These are phyloP conservation scores for Zygotorulaspora sp. DNA, from an alignment of 805 yeast genomes.

Conservation along the genomic window DNA sequence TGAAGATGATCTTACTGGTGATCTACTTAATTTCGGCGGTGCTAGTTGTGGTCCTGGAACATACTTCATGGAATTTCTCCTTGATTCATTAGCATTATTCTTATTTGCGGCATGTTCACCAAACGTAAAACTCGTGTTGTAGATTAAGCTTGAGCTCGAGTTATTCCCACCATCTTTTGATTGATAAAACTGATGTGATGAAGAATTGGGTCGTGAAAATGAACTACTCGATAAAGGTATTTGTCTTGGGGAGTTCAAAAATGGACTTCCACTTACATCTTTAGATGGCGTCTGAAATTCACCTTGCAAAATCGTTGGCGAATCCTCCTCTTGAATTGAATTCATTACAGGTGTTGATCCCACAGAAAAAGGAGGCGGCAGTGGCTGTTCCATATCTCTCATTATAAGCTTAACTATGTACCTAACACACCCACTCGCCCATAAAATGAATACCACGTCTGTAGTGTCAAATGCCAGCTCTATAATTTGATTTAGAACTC, in stretches of 20 bases:
- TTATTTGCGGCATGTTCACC: conserved; percentile 20
- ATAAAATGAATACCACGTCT: too few relatives aligned
- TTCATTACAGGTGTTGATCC: conserved; percentile 27
- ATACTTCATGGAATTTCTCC: conserved; percentile 30
- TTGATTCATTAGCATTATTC: conserved; percentile 15
- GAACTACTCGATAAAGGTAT: conserved; percentile 1
- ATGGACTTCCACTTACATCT: conserved; percentile 5
- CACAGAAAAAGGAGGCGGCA: conserved; percentile 3
- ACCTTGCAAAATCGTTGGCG: conserved; percentile 14
- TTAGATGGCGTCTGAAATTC: conserved; percentile 16
- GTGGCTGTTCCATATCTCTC: not conserved
- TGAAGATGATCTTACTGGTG: conserved; percentile 30
- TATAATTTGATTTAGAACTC: too few relatives aligned
- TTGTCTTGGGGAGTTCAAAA: conserved; percentile 19
- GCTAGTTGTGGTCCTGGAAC: conserved; percentile 32
- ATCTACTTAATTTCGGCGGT: conserved; percentile 29
- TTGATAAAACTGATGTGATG: conserved; percentile 24
- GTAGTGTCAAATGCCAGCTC: too few relatives aligned
- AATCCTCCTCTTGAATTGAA: conserved; percentile 29
- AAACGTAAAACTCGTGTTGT: conserved; percentile 32
- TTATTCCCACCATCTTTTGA: conserved; percentile 30
- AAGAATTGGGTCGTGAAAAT: conserved; percentile 18
- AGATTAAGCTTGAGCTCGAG: conserved; percentile 34
- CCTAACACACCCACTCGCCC: too few relatives aligned
- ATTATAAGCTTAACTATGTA: not conserved